Evolutionary conservation across 2,329 filamentous ascomycete genomes (phyloP), one percentile per base, ranked within the genome.

Genomic region (Stemphylium lycopersici): DNA sequence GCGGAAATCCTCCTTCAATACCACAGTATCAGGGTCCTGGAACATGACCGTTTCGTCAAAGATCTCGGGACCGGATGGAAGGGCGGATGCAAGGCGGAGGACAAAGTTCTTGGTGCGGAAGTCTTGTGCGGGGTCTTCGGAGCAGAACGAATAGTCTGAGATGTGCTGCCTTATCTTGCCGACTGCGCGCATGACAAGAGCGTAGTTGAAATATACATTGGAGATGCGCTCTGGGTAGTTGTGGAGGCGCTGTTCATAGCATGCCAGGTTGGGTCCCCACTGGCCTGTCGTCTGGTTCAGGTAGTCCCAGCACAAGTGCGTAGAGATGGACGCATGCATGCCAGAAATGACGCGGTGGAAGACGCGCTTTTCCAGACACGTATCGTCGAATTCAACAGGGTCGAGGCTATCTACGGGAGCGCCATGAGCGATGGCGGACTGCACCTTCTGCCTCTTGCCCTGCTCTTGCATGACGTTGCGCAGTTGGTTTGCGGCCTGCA

Each of bases 191-290:
- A 93, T 89, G 36, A 99, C 83, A n/a, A 99, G 84, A 0, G 95
- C 95, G 71, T 96, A 99, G 84, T 99, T 98, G 81, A 99, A 99
- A 80, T 99, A 99, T 44, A 99, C 83, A 76, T 99, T 99, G 64
- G 93, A 95, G 70, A 99, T 90, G 56, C 93, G 90, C 65, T 99
- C 95, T 0, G 93, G 91, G 72, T 90, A 86, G 18, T 83, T 81
- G 75, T 96, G 90, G 13, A 99, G 84, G n/a, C 95, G 87, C 31
- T 87, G 80, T 71, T 90, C 87, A 82, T 96, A 99, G 81, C 95
- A 99, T 59, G 87, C 81, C 48, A 96, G 76, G 69, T 99, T 99
- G 20, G 92, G 93, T 44, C 88, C 86, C 95, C 95, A 99, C 76
- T 91, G 79, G 54, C 95, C 95, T 0, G 93, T 97, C 1, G 90